Percentiles rank a stretch among this genome's conserved stretches.
These are phyloP conservation scores for Kwoniella mangroviensis DNA, from an alignment of 768 basidiomycete species.

Conservation along the genomic window DNA sequence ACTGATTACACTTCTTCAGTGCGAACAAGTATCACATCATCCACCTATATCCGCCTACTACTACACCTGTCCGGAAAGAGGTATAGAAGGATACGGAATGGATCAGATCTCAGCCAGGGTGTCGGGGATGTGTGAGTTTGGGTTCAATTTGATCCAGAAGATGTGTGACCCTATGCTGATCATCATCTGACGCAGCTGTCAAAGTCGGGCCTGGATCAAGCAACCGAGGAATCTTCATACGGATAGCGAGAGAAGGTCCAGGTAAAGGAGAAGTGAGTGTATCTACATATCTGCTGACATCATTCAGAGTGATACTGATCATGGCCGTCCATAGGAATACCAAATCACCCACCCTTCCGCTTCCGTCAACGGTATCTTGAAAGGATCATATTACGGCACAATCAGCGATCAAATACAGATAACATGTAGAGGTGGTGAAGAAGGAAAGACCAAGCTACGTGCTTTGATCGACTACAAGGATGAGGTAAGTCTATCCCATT, in stretches of 20 bases:
- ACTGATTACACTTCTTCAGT: conserved; percentile 56
- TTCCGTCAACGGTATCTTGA: conserved; percentile 85
- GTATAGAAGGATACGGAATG: conserved; percentile 71
- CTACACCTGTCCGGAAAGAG: conserved; percentile 73
- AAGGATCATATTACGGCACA: conserved; percentile 90
- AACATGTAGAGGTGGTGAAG: conserved; percentile 74
- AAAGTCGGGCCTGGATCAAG: conserved; percentile 68
- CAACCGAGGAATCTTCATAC: conserved; percentile 88
- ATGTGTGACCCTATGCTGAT: not conserved
- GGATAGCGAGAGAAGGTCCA: conserved; percentile 73
- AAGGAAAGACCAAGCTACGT: conserved; percentile 66
- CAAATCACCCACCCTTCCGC: conserved; percentile 89
- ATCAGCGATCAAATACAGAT: conserved; percentile 60
- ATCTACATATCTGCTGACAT: not conserved
- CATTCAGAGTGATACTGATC: not conserved
- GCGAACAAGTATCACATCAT: conserved; percentile 96
- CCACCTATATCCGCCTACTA: conserved; percentile 90
- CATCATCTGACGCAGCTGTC: conserved; percentile 38
- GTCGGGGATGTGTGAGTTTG: conserved; percentile 71
- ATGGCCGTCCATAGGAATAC: conserved; percentile 61
- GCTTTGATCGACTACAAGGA: conserved; percentile 94
- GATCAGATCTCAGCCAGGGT: conserved; percentile 95
- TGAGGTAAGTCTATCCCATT: conserved; percentile 66
- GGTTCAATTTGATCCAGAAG: not conserved
- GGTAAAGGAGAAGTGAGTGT: conserved; percentile 67